Base-by-base conservation (phyloP, 352 stramenopile species). In the Phytopythium sindhum region DNA sequence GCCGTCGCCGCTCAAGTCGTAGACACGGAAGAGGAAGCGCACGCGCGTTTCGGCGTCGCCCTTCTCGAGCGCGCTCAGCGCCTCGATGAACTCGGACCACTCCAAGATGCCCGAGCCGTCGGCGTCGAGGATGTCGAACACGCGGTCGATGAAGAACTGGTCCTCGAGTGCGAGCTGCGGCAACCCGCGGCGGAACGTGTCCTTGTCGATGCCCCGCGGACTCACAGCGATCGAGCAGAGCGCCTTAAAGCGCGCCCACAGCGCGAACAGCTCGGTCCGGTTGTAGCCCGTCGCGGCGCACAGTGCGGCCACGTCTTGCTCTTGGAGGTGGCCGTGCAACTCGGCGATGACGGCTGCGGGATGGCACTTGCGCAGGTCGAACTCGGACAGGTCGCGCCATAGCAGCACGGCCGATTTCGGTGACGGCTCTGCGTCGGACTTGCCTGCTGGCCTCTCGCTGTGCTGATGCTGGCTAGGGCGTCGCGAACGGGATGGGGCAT, bases 231-330 rank as follows among this genome's bases (percentile, higher is more conserved):
- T 77, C 35, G 82, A 85, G 31, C 76, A 85, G 11, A 93, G 68
- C 26, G 84, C 84, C 58, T 93, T 91, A 68, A 91, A 93, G 17
- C 80, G 78, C 21, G 72, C 70, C 79, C 85, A 93, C 15, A 87
- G 73, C 28, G 69, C 77, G 61, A 88, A 93, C 12, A 93, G 61
- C 50, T 91, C 78, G 5, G 73, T 70, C 21, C 81, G 77, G 21
- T 70, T 76, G 66, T 89, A 93, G 0, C 83, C 80, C 0, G 81
- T 93, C 5, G 66, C 52, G 17, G 60, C 37, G 50, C 83, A 77
- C 12, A 91, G 70, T 14, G 64, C 58, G 14, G 62, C 66, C 9
- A 90, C 60, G 57, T 90, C 73, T 48, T 91, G 76, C 44, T 92
- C 80, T 24, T 69, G 66, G 1, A 92, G 57, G 57, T 85, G 86